Conservation (phyloP, 345 rosid species). For the Moringa oleifera region DNA sequence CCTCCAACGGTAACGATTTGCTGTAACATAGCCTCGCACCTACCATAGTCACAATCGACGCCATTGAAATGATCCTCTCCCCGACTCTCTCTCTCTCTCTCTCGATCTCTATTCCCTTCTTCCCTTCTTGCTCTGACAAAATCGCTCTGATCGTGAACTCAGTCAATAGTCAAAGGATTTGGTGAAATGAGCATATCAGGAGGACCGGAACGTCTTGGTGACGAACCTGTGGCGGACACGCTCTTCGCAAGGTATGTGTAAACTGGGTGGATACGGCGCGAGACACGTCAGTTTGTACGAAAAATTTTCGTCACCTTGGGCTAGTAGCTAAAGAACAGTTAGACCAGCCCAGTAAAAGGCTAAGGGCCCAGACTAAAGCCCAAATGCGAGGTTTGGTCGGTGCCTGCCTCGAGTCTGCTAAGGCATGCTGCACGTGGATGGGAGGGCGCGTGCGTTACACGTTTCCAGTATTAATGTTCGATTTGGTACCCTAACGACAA, state of each 20-base stretch:
- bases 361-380: no score
- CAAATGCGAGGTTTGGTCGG: no score
- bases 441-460: no score
- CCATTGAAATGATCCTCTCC: constrained; percentile 26
- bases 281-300: constrained; percentile 14
- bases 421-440: no score
- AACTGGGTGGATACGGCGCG: constrained; percentile 4
- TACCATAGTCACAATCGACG: constrained; percentile 18
- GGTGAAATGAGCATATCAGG: constrained; percentile 12
- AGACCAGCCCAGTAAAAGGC: no score
- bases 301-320: no score
- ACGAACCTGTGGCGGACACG: constrained; percentile 56
- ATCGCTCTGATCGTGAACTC: constrained; percentile 10
- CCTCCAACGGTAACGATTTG: constrained; percentile 17
- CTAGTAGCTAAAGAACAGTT: no score
- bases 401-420: no score
- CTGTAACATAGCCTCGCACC: constrained; percentile 26
- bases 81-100: neutral
- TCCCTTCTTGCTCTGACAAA: neutral
- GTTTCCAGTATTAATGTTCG: no score
- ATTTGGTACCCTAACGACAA: no score
- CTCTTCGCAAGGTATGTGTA: constrained; percentile 13
- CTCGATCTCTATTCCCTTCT: no score
- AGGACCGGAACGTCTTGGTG: constrained; percentile 10
- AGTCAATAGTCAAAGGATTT: neutral